Base-by-base conservation (phyloP, 2,329 filamentous ascomycete genomes). In the Sphaerulina vaccinii region DNA sequence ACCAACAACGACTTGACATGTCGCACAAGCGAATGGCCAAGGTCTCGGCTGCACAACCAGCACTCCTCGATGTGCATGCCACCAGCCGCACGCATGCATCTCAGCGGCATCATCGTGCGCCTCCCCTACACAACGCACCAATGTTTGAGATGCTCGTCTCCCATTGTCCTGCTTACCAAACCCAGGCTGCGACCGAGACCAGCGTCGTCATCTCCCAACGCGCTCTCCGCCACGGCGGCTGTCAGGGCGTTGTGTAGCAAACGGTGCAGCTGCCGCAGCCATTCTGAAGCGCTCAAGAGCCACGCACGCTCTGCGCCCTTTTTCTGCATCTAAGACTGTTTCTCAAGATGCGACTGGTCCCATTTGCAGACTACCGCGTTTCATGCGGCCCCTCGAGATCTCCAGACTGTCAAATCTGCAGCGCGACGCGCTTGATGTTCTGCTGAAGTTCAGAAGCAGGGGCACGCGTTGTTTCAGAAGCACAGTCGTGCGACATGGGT, bases 1-100 rank as follows among this genome's bases (percentile, higher is more conserved):
- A 11, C 6, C 27, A 32, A 39, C n/a, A n/a, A n/a, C n/a, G 37
- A 18, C 16, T 10, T 21, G 18, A 21, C 36, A 23, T 27, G 45
- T 39, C 23, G 24, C 45, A 48, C 45, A 40, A 39, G 45, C 36
- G 15, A 32, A 4, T 7, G 23, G 45, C 45, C 35, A 29, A 48
- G 45, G 16, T n/a, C 16, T 46, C 32, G 42, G 42, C 32, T 36
- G 42, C 42, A 46, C n/a, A 35, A 23, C 21, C 15, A 19, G 27
- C n/a, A 18, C 19, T 15, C 15, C 21, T 16, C 32, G 24, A 16
- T 18, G 36, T 38, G 36, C 13, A 19, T 15, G 5, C 19, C n/a
- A 38, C 10, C 7, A 19, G n/a, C 36, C 13, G n/a, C 7, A 16
- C 10, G 36, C 36, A 18, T 18, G 18, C 24, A 27, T n/a, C n/a